phyloP scores from a whole-genome alignment of 2,329 filamentous ascomycete genomes.

The Moelleriella libera region DNA sequence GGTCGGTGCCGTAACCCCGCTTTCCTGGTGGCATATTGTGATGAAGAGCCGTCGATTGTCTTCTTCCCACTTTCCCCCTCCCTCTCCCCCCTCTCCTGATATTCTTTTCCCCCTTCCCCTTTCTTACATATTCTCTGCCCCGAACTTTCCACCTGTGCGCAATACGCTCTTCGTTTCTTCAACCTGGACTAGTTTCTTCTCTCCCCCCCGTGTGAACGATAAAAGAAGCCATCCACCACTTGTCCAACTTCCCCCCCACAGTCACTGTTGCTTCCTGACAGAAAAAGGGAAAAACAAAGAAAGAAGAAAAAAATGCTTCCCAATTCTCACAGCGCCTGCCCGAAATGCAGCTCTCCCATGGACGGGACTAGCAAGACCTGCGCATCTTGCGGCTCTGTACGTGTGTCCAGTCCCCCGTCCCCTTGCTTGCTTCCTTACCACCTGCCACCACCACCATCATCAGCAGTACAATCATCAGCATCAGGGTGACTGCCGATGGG shows the following conservation, averaged over 20 bases:
- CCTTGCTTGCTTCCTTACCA: neutral
- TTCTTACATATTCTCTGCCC: neutral
- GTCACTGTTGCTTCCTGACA: neutral
- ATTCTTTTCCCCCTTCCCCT: neutral
- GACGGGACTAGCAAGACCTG: constrained; percentile 35
- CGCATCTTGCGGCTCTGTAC: constrained; percentile 41
- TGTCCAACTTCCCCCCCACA: neutral
- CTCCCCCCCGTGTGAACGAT: too few species aligned
- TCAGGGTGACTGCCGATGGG: too few species aligned
- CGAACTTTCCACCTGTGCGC: neutral
- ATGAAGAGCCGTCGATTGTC: neutral
- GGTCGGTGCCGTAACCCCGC: too few species aligned
- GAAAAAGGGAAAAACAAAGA: neutral
- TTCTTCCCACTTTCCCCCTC: too few species aligned
- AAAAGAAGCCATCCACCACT: too few species aligned
- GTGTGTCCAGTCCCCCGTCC: constrained; percentile 11
- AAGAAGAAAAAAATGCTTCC: too few species aligned
- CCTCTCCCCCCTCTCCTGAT: neutral
- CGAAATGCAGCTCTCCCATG: constrained; percentile 39
- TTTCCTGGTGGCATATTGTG: neutral
- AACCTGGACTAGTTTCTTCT: too few species aligned
- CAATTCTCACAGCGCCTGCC: constrained; percentile 26
- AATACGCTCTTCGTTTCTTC: neutral
- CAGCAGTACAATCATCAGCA: too few species aligned
- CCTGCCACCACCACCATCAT: too few species aligned